Base-by-base conservation (phyloP, 371 early-diverging fungal species). In the Mucor velutinosus region DNA sequence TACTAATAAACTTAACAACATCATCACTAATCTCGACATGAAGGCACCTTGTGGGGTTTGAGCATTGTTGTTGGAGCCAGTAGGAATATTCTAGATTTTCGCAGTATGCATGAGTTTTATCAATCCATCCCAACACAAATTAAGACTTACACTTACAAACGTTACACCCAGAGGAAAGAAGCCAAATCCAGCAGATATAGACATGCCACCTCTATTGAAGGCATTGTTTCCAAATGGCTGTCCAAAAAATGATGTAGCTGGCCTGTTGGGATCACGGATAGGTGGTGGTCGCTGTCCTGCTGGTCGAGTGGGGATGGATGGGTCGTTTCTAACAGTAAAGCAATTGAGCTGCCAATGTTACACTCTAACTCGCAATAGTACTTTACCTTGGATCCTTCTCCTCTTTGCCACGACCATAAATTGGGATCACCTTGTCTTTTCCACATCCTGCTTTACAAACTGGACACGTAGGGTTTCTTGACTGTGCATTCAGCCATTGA, bases 381-480 rank as follows among this genome's bases (percentile, higher is more conserved):
- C 17, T 43, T 60, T 81, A 86, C 86, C 92, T 87, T 62, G 91
- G 92, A 66, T 91, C 92, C 65, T 82, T 82, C 60, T 84, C 87
- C 68, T 92, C 91, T 66, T 80, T 84, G 23, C 92, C 92, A 35
- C 92, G 87, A 41, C 92, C 92, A 71, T 92, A 92, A 51, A 92
- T 83, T 1, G 92, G 92, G 43, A 92, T 90, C n/a, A 92, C 91
- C 67, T 91, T 90, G 51, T 90, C 90, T 69, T 88, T 84, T 17
- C 87, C 88, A 73, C 92, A 91, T 32, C 90, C 91, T 6, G 91
- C 92, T 71, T 92, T 91, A 71, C 92, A 92, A 14, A 92, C 91
- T 1, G 92, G 92, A 63, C 92, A 92, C 1, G 88, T 83, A 21
- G 91, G 90, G 66, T 89, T 90, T 58, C 76, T 77, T 21, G 78